These are phyloP conservation scores for Thermothielavioides terrestris DNA, from an alignment of 495 filamentous ascomycete species.

Conservation along the genomic window DNA sequence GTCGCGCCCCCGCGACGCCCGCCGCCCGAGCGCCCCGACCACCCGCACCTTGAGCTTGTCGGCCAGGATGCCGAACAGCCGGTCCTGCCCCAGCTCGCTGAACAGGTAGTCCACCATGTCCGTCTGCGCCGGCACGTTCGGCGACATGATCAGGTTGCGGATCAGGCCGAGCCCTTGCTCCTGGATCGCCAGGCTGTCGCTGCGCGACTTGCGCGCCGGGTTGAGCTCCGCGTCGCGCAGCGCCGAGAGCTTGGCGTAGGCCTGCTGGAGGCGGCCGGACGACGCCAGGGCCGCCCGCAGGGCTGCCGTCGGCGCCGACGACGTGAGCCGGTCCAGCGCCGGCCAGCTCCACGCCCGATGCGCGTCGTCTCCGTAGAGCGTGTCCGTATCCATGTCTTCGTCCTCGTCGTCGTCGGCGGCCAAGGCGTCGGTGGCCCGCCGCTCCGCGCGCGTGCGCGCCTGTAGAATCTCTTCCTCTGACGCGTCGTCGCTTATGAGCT, in stretches of 20 bases:
- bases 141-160: conserved; percentile 68
- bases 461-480: conserved; percentile 39
- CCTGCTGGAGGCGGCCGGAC: conserved; percentile 32
- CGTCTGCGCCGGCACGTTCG: conserved; percentile 18
- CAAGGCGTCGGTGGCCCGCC: conserved; percentile 1
- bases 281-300: background rate
- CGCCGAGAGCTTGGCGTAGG: conserved; percentile 40
- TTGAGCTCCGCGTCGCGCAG: conserved; percentile 50
- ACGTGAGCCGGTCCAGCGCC: background rate
- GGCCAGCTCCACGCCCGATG: conserved; percentile 21
- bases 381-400: conserved; percentile 54
- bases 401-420: conserved; percentile 41
- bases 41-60: conserved; percentile 58
- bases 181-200: conserved; percentile 77
- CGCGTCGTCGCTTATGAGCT: conserved; percentile 55
- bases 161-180: conserved; percentile 84
- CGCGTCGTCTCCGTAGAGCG: conserved; percentile 19
- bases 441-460: conserved; percentile 26
- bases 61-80: conserved; percentile 65
- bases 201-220: conserved; percentile 50
- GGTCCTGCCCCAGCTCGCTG: conserved; percentile 60
- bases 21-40: conserved; percentile 36
- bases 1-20: conserved; percentile 21
- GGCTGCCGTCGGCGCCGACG: no score
- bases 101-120: conserved; percentile 87